Base-by-base conservation (phyloP, 305 asterid species). In the Solanum hybrid region DNA sequence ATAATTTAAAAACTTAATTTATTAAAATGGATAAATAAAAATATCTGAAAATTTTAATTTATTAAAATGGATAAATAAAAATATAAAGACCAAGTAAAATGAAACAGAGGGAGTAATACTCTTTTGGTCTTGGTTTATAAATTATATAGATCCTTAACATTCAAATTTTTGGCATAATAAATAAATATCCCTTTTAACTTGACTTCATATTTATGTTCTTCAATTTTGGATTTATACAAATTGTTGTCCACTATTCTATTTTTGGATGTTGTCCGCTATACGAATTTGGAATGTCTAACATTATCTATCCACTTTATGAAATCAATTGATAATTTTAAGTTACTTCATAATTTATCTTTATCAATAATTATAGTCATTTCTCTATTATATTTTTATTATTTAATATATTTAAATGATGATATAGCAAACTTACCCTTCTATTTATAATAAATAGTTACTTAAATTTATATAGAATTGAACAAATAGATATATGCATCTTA, bases 291-390 rank as follows among this genome's bases (percentile, higher is more conserved):
- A 17, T 56, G 0, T 17, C 4, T 2, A 56, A 56, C 1, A 6
- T 1, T 56, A 56, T 0, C 0, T 56, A 3, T 17, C 4, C 4
- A 56, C 2, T 2, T 56, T 17, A 17, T 56, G 1, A 56, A 56
- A 56, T 56, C 4, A 56, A 56, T 56, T 0, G 69, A 56, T 56
- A 56, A 6, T 17, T 56, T 56, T 56, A 6, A 17, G 10, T 56
- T 56, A 17, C 0, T 17, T 17, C 4, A 2, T 17, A 56, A 17
- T 56, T 17, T 51, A 51, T 0, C 0, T 0, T 56, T 17, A 56
- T 56, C 10, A 56, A 2, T 56, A 56, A 17, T n/a, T n/a, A 56
- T 56, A 56, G 4, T 56, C 0, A 17, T 56, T 56, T 56, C 0
- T 56, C 4, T 56, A 56, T 51, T 51, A 51, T 5, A 51, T 40